Percentiles rank a stretch among this genome's conserved stretches.
These are phyloP conservation scores for Verticillium dahliae DNA, from an alignment of 2,329 filamentous ascomycete species.

Conservation along the genomic window DNA sequence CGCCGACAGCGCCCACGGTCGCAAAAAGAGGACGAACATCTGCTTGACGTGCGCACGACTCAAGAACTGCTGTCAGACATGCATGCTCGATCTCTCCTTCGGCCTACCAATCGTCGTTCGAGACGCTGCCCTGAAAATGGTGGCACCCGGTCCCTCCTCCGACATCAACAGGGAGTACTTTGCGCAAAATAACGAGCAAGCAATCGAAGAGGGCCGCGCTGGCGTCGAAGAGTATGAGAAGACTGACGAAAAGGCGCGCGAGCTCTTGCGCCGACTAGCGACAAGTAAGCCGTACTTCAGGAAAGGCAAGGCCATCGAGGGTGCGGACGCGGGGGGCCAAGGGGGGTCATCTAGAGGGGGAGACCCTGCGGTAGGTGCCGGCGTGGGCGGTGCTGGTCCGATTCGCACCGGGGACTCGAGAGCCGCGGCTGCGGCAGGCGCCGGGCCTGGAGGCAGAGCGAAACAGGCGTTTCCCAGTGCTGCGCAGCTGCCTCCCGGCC, in stretches of 20 bases:
- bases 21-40: slow-evolving; percentile 90
- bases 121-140: slow-evolving; percentile 96
- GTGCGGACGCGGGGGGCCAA: slow-evolving; percentile 25
- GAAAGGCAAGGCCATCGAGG: slow-evolving; percentile 72
- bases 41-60: slow-evolving; percentile 93
- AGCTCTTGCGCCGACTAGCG: slow-evolving; percentile 76
- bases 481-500: slow-evolving; percentile 70
- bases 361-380: slow-evolving; percentile 46
- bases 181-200: slow-evolving; percentile 92
- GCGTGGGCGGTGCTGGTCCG: slow-evolving; percentile 61
- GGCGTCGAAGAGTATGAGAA: slow-evolving; percentile 89
- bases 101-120: slow-evolving; percentile 90
- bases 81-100: slow-evolving; percentile 96
- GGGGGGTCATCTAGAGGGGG: slow-evolving; percentile 27
- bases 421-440: slow-evolving; percentile 43
- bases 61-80: slow-evolving; percentile 98
- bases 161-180: slow-evolving; percentile 96
- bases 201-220: slow-evolving; percentile 85
- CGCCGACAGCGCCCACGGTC: slow-evolving; percentile 76
- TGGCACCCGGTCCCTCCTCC: slow-evolving; percentile 85
- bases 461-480: slow-evolving; percentile 59
- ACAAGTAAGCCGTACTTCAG: slow-evolving; percentile 94
- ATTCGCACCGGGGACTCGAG: slow-evolving; percentile 67
- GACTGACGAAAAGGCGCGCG: slow-evolving; percentile 92
- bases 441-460: slow-evolving; percentile 37